phyloP scores from a whole-genome alignment of 2,329 filamentous ascomycete genomes.

The Fusarium tjaetaba region DNA sequence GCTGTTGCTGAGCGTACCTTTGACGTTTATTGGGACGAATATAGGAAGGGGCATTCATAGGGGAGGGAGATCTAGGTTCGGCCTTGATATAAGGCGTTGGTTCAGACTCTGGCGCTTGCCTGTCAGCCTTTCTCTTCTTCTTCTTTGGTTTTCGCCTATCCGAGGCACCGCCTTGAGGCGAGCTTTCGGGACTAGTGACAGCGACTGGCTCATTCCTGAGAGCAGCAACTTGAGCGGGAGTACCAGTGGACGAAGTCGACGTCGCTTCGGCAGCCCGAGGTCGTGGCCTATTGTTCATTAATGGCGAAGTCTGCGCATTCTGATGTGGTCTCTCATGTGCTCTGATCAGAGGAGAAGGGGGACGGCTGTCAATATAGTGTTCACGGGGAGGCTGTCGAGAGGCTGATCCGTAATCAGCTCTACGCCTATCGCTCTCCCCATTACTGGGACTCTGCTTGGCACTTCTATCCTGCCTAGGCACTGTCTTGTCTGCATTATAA shows the following conservation, averaged over 20 bases:
- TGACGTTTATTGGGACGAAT: constrained; percentile 67
- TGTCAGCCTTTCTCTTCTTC: constrained; percentile 65
- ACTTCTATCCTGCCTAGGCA: constrained; percentile 46
- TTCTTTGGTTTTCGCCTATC: constrained; percentile 63
- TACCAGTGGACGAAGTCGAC: constrained; percentile 39
- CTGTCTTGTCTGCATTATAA: constrained; percentile 33
- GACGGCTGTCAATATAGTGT: constrained; percentile 46
- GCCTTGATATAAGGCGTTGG: constrained; percentile 68
- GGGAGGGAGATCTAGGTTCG: constrained; percentile 72
- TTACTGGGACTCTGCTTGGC: constrained; percentile 54
- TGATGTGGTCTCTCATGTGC: constrained; percentile 79
- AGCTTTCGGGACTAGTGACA: constrained; percentile 68
- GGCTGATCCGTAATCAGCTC: constrained; percentile 17
- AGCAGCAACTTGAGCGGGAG: constrained; percentile 65
- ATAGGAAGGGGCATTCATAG: constrained; percentile 62
- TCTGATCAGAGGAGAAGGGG: constrained; percentile 71
- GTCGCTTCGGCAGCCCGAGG: constrained; percentile 20
- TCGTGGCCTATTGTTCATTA: constrained; percentile 58
- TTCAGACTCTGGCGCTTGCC: constrained; percentile 58
- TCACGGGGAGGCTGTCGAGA: constrained; percentile 32
- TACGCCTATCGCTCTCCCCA: constrained; percentile 36
- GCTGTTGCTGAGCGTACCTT: constrained; percentile 57
- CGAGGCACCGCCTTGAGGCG: constrained; percentile 60
- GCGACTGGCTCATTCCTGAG: constrained; percentile 61
- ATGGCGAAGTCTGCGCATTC: constrained; percentile 73